Conservation (phyloP, 2,329 filamentous ascomycete species). For the Bipolaris gigantea region DNA sequence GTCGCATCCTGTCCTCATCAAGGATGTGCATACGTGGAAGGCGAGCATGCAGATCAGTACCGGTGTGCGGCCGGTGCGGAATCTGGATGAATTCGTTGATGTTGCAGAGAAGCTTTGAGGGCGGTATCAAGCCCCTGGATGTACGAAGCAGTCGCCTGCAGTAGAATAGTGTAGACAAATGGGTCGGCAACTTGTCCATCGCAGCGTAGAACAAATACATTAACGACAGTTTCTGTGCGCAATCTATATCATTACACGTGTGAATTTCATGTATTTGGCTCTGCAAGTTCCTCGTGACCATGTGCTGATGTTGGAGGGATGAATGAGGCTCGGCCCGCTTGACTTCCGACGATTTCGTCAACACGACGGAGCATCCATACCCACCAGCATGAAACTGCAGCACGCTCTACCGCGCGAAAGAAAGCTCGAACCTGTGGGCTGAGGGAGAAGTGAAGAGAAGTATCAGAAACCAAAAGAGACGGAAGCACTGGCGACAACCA, state of each 20-base stretch:
- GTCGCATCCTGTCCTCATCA: conserved; percentile 63
- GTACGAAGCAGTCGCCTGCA: background rate
- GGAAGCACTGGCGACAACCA: conserved; percentile 1
- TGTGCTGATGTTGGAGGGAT: conserved; percentile 16
- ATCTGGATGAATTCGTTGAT: conserved; percentile 84
- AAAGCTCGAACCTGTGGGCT: background rate
- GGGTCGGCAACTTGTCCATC: background rate
- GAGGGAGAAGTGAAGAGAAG: background rate
- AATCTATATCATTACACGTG: background rate
- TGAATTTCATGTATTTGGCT: background rate
- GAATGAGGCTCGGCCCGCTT: conserved; percentile 9
- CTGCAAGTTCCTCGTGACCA: conserved; percentile 2
- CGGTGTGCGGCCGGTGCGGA: conserved; percentile 71
- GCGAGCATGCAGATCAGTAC: conserved; percentile 70
- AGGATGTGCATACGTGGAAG: conserved; percentile 80
- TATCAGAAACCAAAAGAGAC: background rate
- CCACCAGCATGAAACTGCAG: conserved; percentile 1
- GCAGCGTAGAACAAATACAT: background rate
- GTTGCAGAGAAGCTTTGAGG: conserved; percentile 34
- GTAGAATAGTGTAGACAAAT: background rate
- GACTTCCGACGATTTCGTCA: conserved; percentile 11
- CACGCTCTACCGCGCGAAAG: background rate
- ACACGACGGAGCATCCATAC: background rate
- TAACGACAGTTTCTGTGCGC: background rate
- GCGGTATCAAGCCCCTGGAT: no score